phyloP scores from a whole-genome alignment of 169 alveolate genomes.

The Plasmodium inui region DNA sequence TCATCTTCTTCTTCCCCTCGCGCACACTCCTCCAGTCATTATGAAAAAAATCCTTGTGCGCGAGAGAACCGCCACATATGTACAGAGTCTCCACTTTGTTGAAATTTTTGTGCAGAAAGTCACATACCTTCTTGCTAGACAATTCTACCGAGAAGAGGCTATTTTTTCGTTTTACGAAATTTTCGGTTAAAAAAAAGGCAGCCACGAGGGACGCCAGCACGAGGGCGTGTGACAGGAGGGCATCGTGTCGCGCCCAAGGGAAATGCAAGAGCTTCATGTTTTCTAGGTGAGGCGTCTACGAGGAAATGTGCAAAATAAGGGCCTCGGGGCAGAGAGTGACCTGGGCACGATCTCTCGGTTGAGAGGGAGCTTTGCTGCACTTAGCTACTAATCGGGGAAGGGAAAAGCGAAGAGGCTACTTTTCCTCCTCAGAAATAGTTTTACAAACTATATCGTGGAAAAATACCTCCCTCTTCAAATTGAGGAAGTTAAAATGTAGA shows the following conservation, averaged over 20 bases:
- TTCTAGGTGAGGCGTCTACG: not conserved
- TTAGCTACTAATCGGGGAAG: not conserved
- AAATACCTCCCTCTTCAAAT: not conserved
- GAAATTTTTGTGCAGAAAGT: constrained; percentile 9
- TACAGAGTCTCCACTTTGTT: not conserved
- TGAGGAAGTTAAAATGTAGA: not conserved
- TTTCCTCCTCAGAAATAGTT: not conserved
- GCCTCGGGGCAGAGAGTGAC: not conserved
- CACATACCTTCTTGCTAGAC: constrained; percentile 14
- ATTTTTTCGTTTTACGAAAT: constrained; percentile 5
- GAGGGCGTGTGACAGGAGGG: not conserved
- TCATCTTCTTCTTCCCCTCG: not conserved
- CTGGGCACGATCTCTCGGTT: not conserved
- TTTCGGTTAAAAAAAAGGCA: not conserved
- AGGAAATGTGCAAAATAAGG: not conserved
- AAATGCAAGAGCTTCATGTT: constrained; percentile 15
- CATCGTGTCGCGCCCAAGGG: not conserved
- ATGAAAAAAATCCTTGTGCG: not conserved
- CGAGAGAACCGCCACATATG: not conserved
- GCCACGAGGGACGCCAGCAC: not conserved
- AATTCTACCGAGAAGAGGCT: not conserved
- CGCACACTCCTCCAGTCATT: constrained; percentile 25
- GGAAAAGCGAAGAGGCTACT: not conserved
- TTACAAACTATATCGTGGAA: not conserved
- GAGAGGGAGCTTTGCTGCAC: not conserved